phyloP scores from a whole-genome alignment of 1,284 basidiomycete genomes.

The Macrocystidia cucumis region DNA sequence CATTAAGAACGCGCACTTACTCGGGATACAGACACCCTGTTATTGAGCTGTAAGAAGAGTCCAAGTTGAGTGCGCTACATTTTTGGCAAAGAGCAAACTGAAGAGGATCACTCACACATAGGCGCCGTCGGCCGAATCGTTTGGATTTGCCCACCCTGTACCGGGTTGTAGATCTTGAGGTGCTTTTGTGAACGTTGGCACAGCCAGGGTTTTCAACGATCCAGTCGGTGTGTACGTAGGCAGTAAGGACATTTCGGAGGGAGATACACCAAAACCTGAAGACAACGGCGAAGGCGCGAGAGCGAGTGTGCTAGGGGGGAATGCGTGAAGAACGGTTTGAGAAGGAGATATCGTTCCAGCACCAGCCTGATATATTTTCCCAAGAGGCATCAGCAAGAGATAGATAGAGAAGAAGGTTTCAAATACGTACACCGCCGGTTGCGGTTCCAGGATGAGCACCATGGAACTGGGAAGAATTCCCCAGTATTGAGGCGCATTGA shows the following conservation, averaged over 20 bases:
- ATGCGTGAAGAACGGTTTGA: constrained; percentile 24
- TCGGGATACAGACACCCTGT: constrained; percentile 33
- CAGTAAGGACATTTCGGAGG: constrained; percentile 30
- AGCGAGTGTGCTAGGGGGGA: constrained; percentile 35
- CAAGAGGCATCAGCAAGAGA: constrained; percentile 5
- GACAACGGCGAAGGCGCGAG: constrained; percentile 34
- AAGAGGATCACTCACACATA: constrained; percentile 26
- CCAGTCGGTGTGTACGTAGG: constrained; percentile 68
- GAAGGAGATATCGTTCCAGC: constrained; percentile 28
- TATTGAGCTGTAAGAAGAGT: constrained; percentile 22
- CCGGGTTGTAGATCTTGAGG: constrained; percentile 45
- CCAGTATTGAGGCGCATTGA: constrained; percentile 38
- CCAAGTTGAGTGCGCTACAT: constrained; percentile 6
- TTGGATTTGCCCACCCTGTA: constrained; percentile 60
- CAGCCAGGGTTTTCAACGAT: constrained; percentile 40
- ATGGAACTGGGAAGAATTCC: constrained; percentile 39
- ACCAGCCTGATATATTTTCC: constrained; percentile 15
- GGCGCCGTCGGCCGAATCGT: constrained; percentile 37
- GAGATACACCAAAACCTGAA: too few species aligned
- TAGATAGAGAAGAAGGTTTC: constrained; percentile 3
- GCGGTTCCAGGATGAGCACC: constrained; percentile 53
- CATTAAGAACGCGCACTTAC: constrained; percentile 23
- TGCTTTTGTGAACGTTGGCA: constrained; percentile 44
- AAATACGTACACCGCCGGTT: constrained; percentile 48
- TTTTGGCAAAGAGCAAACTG: constrained; percentile 3